Percentiles rank a stretch among this genome's conserved stretches.
These are phyloP conservation scores for Calycina marina DNA, from an alignment of 2,329 filamentous ascomycete species.

Conservation along the genomic window DNA sequence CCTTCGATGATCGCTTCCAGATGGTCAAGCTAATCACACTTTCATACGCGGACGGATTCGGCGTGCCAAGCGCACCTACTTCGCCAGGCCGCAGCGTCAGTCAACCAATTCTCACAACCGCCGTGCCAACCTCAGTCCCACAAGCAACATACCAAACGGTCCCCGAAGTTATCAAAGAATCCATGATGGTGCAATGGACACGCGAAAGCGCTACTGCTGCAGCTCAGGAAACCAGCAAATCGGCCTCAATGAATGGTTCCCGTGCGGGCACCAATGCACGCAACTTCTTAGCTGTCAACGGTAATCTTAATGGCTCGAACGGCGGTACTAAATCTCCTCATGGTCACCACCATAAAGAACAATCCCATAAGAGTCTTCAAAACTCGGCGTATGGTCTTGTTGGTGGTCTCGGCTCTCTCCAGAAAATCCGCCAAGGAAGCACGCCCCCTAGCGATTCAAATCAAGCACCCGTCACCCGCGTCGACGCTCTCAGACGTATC, in stretches of 20 bases:
- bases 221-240: slow-evolving; percentile 54
- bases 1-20: slow-evolving; percentile 58
- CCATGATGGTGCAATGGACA: slow-evolving; percentile 69
- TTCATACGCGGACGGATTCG: slow-evolving; percentile 48
- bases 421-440: slow-evolving; percentile 38
- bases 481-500: slow-evolving; percentile 49
- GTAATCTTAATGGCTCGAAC: slow-evolving; percentile 27
- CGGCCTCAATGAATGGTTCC: slow-evolving; percentile 64
- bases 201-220: slow-evolving; percentile 57
- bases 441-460: slow-evolving; percentile 27
- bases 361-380: slow-evolving; percentile 13
- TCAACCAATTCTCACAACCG: slow-evolving; percentile 42
- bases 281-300: slow-evolving; percentile 44
- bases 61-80: slow-evolving; percentile 50
- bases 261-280: slow-evolving; percentile 42
- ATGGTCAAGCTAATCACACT: slow-evolving; percentile 63
- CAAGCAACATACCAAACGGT: slow-evolving; percentile 37
- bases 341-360: slow-evolving; percentile 17
- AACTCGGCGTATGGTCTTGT: slow-evolving; percentile 20
- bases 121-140: slow-evolving; percentile 27
- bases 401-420: slow-evolving; percentile 23
- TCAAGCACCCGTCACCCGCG: slow-evolving; percentile 39
- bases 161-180: slow-evolving; percentile 51
- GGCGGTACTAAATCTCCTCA: slow-evolving; percentile 30
- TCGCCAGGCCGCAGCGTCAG: slow-evolving; percentile 53